phyloP scores from a whole-genome alignment of 345 rosid genomes.

The Eucalyptus urophylla region DNA sequence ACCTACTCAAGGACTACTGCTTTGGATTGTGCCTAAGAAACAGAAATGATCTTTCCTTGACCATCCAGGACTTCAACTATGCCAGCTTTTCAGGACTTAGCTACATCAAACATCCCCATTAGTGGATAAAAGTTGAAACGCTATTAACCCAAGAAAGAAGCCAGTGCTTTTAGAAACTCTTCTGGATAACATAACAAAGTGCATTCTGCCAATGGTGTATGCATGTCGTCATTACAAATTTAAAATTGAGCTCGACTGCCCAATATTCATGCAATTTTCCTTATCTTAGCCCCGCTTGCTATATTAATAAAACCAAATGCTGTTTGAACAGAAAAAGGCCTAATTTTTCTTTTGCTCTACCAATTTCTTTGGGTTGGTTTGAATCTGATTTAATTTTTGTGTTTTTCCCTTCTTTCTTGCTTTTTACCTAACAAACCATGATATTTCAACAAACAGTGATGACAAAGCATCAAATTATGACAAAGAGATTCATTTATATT shows the following conservation, averaged over 20 bases:
- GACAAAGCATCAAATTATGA: not conserved
- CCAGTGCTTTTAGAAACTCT: not conserved
- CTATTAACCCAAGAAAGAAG: not conserved
- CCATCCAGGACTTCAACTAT: not conserved
- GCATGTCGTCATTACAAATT: no score
- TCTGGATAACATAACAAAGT: not conserved
- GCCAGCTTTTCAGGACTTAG: not conserved
- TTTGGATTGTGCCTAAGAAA: constrained; percentile 12
- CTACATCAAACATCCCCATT: not conserved
- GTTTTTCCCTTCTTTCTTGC: not conserved
- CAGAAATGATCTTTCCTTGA: not conserved
- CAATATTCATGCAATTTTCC: not conserved
- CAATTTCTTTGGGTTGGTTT: not conserved
- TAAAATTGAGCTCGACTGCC: not conserved
- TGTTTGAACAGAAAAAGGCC: not conserved
- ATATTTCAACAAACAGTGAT: not conserved
- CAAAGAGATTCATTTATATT: not conserved
- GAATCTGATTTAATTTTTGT: no score
- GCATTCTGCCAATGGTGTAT: not conserved
- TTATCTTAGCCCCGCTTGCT: not conserved
- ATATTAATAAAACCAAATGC: not conserved
- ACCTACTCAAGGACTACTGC: constrained; percentile 30
- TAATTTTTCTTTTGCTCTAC: not conserved
- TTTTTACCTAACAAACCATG: no score
- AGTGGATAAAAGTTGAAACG: not conserved